Base-by-base conservation (phyloP, 306 rosid species). In the Astragalus glycyphyllos region DNA sequence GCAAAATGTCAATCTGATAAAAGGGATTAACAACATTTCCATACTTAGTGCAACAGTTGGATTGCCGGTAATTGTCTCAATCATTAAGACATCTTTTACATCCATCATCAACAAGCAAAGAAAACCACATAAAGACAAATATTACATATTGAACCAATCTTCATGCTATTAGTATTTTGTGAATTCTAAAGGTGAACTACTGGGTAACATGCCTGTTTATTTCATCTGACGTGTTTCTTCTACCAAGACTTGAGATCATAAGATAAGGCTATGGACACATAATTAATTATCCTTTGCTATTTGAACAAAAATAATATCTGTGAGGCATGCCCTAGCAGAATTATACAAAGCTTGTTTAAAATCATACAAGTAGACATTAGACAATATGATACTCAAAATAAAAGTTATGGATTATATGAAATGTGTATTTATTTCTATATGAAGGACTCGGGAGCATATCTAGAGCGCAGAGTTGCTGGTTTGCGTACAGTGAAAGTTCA, bases 11-110 rank as follows among this genome's bases (percentile, higher is more conserved):
- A 71, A 76, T 11, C 68, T 94, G 60, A 82, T 68, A 66, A 76
- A 61, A 0, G 97, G 97, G 38, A 47, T 38, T 56, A 94, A 88
- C 79, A 50, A 83, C 59, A 82, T 94, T 77, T 90, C 98, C 37
- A 79, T 94, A 12, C 96, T 94, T 31, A 87, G 98, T 66, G 91
- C 82, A 65, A 87, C 90, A 71, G 95, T 89, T 16, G 97, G 97
- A 77, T 69, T 94, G 74, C 91, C 88, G 88, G 98, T 94, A 91
- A 12, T 14, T 75, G 54, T 63, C 73, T 46, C 62, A 29, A 38
- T 45, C 78, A 47, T 59, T 56, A 23, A 8, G 26, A 37, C 53
- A 67, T 63, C 13, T 65, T 68, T 60, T 44, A 16, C 68, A 32
- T 65, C 62, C 73, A 77, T 68, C 14, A 35, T 32, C 58, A 69